Percentiles rank a stretch among this genome's conserved stretches.
Evolutionary conservation across 2,329 filamentous ascomycete genomes (phyloP).

Genomic region (Penicillium oxalicum): DNA sequence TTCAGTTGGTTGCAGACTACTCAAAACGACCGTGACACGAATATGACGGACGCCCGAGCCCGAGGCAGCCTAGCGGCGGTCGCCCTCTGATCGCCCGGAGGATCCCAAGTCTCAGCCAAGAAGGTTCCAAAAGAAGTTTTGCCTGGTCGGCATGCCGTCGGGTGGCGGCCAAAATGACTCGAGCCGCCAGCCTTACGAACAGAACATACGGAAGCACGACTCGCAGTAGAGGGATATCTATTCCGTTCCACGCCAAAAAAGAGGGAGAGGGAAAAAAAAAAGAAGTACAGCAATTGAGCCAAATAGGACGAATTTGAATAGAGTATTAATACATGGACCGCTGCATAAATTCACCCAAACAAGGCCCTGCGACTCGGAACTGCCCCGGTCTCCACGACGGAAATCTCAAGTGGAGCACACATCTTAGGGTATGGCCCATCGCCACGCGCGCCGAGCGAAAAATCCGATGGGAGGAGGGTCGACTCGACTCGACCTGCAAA

Average conservation of each 20-base stretch:
- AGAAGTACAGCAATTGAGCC: too few relatives aligned
- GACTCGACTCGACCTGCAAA: not conserved
- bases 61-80: too few relatives aligned
- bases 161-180: not conserved
- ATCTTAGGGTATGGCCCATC: constrained; percentile 8
- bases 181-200: not conserved
- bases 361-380: too few relatives aligned
- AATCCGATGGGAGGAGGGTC: constrained; percentile 14
- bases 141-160: constrained; percentile 1
- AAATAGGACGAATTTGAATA: too few relatives aligned
- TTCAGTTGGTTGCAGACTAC: not conserved
- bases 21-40: too few relatives aligned
- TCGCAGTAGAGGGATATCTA: too few relatives aligned
- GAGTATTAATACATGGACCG: too few relatives aligned
- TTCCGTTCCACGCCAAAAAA: too few relatives aligned
- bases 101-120: not conserved
- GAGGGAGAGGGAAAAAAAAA: too few relatives aligned
- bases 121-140: not conserved
- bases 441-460: constrained; percentile 17
- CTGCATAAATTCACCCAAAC: too few relatives aligned
- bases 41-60: too few relatives aligned
- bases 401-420: not conserved
- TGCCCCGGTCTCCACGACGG: constrained; percentile 1
- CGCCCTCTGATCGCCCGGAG: not conserved
- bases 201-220: not conserved